Evolutionary conservation across 192 early-diverging fungal species (phyloP).

Genomic region (Gonapodya sp.): DNA sequence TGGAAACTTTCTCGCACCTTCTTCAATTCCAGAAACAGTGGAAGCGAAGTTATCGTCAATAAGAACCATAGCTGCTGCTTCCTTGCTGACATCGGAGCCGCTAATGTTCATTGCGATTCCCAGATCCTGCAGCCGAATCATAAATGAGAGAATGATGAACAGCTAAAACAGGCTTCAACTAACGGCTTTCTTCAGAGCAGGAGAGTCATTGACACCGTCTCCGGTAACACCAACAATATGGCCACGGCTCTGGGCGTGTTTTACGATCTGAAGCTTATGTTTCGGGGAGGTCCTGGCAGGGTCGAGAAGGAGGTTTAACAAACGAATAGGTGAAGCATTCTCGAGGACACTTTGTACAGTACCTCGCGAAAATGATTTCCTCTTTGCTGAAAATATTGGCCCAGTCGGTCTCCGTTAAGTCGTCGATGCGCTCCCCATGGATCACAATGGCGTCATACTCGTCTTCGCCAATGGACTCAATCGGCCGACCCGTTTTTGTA

Average conservation of each 20-base stretch:
- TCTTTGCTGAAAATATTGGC: conserved; percentile 86
- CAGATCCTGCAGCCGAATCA: conserved; percentile 61
- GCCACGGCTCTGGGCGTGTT: conserved; percentile 77
- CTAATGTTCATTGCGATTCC: conserved; percentile 96
- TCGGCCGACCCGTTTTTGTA: conserved; percentile 43
- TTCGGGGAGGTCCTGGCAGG: conserved; percentile 94
- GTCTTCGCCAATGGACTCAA: conserved; percentile 58
- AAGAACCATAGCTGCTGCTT: conserved; percentile 93
- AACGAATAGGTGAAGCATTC: too few species aligned
- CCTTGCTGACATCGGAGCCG: conserved; percentile 93
- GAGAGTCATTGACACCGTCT: conserved; percentile 94
- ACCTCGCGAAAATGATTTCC: conserved; percentile 31
- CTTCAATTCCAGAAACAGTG: conserved; percentile 82
- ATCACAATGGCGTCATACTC: conserved; percentile 87
- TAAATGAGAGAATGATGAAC: too few species aligned
- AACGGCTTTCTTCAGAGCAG: conserved; percentile 83
- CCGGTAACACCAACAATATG: conserved; percentile 97
- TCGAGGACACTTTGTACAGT: too few species aligned
- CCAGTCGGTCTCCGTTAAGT: conserved; percentile 76
- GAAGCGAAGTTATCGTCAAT: conserved; percentile 98
- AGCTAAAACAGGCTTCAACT: too few species aligned
- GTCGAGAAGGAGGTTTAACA: too few species aligned
- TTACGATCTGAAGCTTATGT: conserved; percentile 95
- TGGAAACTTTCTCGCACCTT: too few species aligned
- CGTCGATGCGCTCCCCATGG: conserved; percentile 81